A percentile compares a stretch with the other conserved stretches of the same genome.
Conservation (phyloP, 768 basidiomycete species). For the Tulasnella sp. region DNA sequence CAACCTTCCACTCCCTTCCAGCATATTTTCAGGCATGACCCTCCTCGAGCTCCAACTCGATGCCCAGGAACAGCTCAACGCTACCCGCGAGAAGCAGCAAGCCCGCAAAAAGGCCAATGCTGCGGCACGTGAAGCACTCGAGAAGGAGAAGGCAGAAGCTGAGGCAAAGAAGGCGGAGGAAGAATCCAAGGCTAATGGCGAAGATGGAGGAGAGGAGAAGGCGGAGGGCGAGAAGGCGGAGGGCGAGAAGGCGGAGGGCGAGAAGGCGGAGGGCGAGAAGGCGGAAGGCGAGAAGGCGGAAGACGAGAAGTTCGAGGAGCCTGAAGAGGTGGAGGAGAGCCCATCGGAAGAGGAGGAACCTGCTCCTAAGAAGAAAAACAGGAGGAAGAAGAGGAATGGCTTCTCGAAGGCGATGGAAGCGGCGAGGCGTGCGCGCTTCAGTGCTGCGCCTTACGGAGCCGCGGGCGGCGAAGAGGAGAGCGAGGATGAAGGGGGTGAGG, state of each 20-base stretch:
- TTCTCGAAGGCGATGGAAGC: neutral
- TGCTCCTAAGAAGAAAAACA: neutral
- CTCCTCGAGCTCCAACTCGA: neutral
- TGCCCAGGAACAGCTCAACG: neutral
- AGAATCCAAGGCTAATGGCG: neutral
- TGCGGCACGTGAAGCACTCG: neutral
- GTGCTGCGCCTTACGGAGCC: neutral
- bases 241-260: neutral
- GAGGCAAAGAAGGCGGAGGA: neutral
- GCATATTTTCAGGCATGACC: conserved; percentile 9
- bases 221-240: neutral
- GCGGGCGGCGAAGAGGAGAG: neutral
- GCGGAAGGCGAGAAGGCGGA: neutral
- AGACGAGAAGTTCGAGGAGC: neutral
- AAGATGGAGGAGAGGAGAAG: neutral
- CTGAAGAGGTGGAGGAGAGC: neutral
- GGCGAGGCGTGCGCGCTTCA: neutral
- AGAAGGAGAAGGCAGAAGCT: neutral
- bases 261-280: neutral
- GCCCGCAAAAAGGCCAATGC: neutral
- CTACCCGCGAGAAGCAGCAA: neutral
- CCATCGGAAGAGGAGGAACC: neutral
- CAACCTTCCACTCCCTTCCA: neutral
- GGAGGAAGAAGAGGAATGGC: neutral
- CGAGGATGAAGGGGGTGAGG: neutral